Conservation (phyloP, 768 basidiomycete genomes). For the Kockovaella imperatae region DNA sequence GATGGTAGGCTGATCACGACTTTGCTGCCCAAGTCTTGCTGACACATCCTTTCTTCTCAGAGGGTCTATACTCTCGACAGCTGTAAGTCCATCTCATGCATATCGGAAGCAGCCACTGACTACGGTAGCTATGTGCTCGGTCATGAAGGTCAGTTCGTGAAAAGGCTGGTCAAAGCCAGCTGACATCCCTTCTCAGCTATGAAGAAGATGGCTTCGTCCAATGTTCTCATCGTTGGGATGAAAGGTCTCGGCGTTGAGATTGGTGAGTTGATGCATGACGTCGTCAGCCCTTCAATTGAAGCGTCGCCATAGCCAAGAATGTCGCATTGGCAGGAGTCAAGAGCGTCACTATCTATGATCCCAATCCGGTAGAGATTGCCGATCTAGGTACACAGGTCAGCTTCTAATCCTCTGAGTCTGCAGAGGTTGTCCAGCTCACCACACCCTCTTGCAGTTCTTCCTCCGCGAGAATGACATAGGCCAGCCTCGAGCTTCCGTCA, state of each 20-base stretch:
- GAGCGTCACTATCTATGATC: slow-evolving; percentile 91
- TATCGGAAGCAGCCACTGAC: not conserved
- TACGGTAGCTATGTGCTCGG: slow-evolving; percentile 72
- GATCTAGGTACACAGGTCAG: slow-evolving; percentile 85
- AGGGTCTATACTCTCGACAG: slow-evolving; percentile 44
- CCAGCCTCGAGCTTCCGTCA: slow-evolving; percentile 75
- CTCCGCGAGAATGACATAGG: slow-evolving; percentile 79
- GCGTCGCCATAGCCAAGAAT: slow-evolving; percentile 66
- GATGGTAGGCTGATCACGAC: slow-evolving; percentile 30
- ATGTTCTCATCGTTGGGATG: slow-evolving; percentile 85
- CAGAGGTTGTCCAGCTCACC: not conserved
- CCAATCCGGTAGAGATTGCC: slow-evolving; percentile 73
- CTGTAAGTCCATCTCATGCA: slow-evolving; percentile 22
- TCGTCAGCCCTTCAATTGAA: not conserved
- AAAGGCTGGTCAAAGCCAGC: not conserved
- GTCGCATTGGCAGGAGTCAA: slow-evolving; percentile 92
- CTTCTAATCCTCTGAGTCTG: not conserved
- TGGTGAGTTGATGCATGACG: slow-evolving; percentile 50
- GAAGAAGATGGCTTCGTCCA: slow-evolving; percentile 97
- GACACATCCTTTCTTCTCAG: slow-evolving; percentile 12
- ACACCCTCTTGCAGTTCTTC: slow-evolving; percentile 65
- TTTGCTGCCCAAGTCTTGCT: not conserved
- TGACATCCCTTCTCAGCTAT: slow-evolving; percentile 60
- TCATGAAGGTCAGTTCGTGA: slow-evolving; percentile 67
- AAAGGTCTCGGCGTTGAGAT: slow-evolving; percentile 93